Evolutionary conservation across 78 protist species (phyloP).

Genomic region (Dictyostelium citrinum): DNA sequence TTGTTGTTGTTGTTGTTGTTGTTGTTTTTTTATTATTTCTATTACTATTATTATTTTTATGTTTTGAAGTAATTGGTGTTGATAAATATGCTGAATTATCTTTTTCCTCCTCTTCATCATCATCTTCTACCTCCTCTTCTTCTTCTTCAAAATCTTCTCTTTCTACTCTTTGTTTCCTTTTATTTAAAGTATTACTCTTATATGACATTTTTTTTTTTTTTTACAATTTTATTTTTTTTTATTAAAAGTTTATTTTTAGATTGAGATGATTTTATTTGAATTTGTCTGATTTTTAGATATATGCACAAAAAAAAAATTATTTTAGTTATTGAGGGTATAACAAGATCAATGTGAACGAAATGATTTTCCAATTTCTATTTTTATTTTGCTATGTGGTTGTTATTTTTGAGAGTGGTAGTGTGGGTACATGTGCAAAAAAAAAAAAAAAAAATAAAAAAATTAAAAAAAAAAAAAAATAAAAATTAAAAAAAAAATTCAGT

Average conservation of each 20-base stretch:
- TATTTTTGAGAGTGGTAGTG: background rate
- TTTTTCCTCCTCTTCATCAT: background rate
- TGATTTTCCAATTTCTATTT: too few relatives aligned
- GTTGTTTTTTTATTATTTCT: background rate
- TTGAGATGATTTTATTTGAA: background rate
- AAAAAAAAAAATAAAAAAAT: too few relatives aligned
- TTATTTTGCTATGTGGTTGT: background rate
- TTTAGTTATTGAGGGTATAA: background rate
- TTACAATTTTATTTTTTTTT: too few relatives aligned
- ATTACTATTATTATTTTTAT: background rate
- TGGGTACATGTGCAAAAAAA: too few relatives aligned
- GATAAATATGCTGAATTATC: background rate
- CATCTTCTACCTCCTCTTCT: background rate
- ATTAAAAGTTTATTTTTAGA: background rate
- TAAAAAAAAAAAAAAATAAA: too few relatives aligned
- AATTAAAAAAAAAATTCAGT: too few relatives aligned
- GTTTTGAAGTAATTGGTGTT: too few relatives aligned
- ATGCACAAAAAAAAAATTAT: background rate
- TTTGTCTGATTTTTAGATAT: background rate
- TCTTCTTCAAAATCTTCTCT: background rate
- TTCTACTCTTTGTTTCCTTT: background rate
- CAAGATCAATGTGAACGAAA: background rate
- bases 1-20: background rate
- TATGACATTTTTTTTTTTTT: too few relatives aligned
- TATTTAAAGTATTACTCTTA: too few relatives aligned